These are phyloP conservation scores for Mycena leptocephala DNA, from an alignment of 768 basidiomycete genomes.

Conservation along the genomic window DNA sequence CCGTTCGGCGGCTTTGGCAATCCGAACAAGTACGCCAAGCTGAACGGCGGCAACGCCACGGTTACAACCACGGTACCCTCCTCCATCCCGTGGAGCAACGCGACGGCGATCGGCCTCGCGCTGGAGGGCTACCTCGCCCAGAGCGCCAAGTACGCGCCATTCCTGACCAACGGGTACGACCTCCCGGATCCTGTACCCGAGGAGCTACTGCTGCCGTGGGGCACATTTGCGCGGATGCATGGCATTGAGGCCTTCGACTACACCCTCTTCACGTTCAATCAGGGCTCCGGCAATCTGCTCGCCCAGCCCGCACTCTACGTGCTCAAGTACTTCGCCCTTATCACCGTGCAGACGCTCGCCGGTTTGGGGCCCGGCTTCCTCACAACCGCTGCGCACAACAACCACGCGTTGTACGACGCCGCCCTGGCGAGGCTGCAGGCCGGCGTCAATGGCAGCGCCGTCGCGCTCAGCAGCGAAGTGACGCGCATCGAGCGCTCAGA, in stretches of 20 bases:
- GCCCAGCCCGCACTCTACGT: conserved; percentile 2
- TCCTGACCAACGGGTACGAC: too few relatives aligned
- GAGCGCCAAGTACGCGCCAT: conserved; percentile 3
- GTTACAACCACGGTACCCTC: background rate
- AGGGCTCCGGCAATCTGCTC: background rate
- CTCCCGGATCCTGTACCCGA: too few relatives aligned
- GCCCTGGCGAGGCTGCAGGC: too few relatives aligned
- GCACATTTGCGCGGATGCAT: too few relatives aligned
- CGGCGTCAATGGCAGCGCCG: background rate
- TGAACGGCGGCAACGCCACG: background rate
- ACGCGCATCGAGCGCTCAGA: too few relatives aligned
- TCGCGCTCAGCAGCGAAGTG: too few relatives aligned
- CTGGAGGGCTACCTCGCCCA: too few relatives aligned
- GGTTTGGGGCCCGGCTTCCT: background rate
- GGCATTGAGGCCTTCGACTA: too few relatives aligned
- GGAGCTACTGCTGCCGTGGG: too few relatives aligned
- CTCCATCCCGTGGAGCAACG: background rate
- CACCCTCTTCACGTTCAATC: background rate
- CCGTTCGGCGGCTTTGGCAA: background rate
- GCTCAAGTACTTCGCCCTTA: background rate
- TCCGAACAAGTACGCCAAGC: background rate
- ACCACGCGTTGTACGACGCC: too few relatives aligned
- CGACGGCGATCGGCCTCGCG: background rate
- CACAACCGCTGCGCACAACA: too few relatives aligned
- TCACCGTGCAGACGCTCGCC: background rate